Evolutionary conservation across 2,329 filamentous ascomycete genomes (phyloP).

Genomic region (Epicoccum nigrum): DNA sequence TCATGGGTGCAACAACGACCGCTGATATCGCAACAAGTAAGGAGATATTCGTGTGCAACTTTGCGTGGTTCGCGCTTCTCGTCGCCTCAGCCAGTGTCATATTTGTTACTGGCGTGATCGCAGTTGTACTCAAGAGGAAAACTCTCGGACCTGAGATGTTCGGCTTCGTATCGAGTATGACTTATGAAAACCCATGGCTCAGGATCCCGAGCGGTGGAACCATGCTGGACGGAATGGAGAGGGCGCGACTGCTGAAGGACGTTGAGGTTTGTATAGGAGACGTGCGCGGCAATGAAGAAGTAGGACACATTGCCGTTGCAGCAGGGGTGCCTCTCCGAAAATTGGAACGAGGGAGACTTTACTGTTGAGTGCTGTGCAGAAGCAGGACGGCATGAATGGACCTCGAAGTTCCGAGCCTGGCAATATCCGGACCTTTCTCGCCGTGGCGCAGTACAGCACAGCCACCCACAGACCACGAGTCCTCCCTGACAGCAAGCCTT

Average conservation of each 20-base stretch:
- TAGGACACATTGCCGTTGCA: conserved; percentile 48
- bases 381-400: conserved; percentile 5
- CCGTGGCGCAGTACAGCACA: conserved; percentile 21
- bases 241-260: conserved; percentile 42
- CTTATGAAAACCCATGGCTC: conserved; percentile 44
- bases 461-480: too few relatives aligned
- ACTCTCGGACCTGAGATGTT: conserved; percentile 45
- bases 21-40: background rate
- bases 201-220: conserved; percentile 37
- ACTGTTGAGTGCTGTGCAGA: conserved; percentile 21
- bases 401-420: conserved; percentile 1
- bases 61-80: conserved; percentile 37
- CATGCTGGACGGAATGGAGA: conserved; percentile 42
- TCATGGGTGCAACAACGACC: too few relatives aligned
- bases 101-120: conserved; percentile 24
- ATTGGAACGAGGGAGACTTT: conserved; percentile 36
- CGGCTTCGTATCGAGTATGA: conserved; percentile 47
- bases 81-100: conserved; percentile 26
- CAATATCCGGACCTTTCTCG: conserved; percentile 15
- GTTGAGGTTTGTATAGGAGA: conserved; percentile 41
- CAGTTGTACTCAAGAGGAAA: conserved; percentile 32
- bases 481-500: too few relatives aligned
- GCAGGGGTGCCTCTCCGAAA: conserved; percentile 36
- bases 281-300: conserved; percentile 31
- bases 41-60: conserved; percentile 36